Evolutionary conservation across 164 flowering plant species (phyloP).

Genomic region (Taxillus chinensis): DNA sequence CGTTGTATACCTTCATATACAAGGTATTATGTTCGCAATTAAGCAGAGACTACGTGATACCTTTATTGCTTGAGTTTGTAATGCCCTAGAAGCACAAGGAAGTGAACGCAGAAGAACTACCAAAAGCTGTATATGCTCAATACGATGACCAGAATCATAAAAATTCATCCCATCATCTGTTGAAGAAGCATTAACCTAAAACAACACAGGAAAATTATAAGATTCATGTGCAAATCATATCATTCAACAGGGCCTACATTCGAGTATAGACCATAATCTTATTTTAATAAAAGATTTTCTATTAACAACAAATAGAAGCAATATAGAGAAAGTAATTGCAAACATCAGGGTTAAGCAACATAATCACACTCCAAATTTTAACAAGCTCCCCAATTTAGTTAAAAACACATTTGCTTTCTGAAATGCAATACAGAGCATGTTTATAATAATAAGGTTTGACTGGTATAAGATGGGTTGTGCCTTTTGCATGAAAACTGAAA

Average conservation of each 20-base stretch:
- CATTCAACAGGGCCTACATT: no score
- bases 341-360: not conserved
- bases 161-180: constrained; percentile 85
- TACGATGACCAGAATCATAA: constrained; percentile 84
- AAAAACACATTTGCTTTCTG: no score
- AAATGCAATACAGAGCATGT: no score
- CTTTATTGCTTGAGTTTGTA: constrained; percentile 87
- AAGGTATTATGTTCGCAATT: not conserved
- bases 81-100: constrained; percentile 70
- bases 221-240: not conserved
- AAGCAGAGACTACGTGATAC: constrained; percentile 20
- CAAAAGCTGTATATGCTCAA: constrained; percentile 80
- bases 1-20: no score
- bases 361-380: no score
- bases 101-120: constrained; percentile 88
- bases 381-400: no score
- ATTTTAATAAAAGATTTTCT: no score
- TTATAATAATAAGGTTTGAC: no score
- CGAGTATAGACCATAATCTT: no score
- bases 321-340: constrained; percentile 10
- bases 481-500: no score
- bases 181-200: constrained; percentile 86
- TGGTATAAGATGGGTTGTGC: no score
- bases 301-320: no score
- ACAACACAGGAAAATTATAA: constrained; percentile 4